These are phyloP conservation scores for Yamadazyma olivae DNA, from an alignment of 805 yeast species.

Conservation along the genomic window DNA sequence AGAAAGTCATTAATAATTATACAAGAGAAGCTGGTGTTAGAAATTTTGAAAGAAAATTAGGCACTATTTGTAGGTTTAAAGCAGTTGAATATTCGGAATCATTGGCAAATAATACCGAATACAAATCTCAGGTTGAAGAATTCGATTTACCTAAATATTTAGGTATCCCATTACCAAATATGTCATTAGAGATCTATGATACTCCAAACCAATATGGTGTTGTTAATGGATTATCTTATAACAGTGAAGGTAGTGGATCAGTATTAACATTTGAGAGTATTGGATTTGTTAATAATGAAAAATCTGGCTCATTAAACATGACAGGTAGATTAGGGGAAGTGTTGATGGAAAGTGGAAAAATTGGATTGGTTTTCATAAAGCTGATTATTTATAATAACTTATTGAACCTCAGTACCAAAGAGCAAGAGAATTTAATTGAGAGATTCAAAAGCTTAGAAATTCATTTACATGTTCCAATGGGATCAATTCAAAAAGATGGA, in stretches of 20 bases:
- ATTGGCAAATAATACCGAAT: constrained; percentile 21
- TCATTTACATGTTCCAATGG: constrained; percentile 49
- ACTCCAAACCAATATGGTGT: constrained; percentile 50
- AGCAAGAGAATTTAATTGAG: constrained; percentile 31
- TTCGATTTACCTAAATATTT: constrained; percentile 65
- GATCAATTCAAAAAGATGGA: constrained; percentile 46
- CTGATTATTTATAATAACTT: constrained; percentile 42
- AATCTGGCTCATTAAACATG: constrained; percentile 47
- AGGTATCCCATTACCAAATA: constrained; percentile 56
- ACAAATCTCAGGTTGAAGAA: constrained; percentile 41
- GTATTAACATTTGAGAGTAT: constrained; percentile 76
- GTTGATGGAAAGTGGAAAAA: constrained; percentile 74
- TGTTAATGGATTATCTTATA: constrained; percentile 86
- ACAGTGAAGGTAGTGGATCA: constrained; percentile 83
- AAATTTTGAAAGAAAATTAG: constrained; percentile 69
- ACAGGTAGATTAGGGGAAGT: constrained; percentile 86
- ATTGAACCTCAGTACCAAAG: constrained; percentile 27
- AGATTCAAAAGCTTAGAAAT: constrained; percentile 55
- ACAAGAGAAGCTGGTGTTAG: constrained; percentile 88
- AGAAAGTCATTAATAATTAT: constrained; percentile 61
- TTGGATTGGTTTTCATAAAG: constrained; percentile 71
- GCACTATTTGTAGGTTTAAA: constrained; percentile 74
- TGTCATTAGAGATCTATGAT: constrained; percentile 26
- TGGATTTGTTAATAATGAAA: constrained; percentile 45
- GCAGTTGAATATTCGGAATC: constrained; percentile 64